Conservation (phyloP, 1,284 basidiomycete genomes). For the Cryptococcus sp. region DNA sequence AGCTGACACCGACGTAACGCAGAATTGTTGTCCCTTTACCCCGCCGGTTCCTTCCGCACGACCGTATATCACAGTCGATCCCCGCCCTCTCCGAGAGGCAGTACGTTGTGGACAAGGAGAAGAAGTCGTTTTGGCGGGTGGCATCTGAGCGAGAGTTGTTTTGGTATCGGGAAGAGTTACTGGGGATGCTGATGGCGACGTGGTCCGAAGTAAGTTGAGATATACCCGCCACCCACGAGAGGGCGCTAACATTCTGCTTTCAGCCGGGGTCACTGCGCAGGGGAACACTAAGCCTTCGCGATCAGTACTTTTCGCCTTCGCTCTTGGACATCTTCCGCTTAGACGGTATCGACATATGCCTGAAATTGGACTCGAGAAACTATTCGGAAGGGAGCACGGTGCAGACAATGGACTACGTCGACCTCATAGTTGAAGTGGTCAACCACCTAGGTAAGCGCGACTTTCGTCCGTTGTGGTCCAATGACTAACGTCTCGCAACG, state of each 20-base stretch:
- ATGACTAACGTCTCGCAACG: background rate
- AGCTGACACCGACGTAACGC: background rate
- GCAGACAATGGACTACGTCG: slow-evolving; percentile 58
- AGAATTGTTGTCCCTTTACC: slow-evolving; percentile 77
- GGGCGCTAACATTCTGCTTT: background rate
- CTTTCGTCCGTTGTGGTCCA: background rate
- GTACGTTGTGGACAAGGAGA: slow-evolving; percentile 78
- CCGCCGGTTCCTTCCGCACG: slow-evolving; percentile 61
- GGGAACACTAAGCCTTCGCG: slow-evolving; percentile 70
- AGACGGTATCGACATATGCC: slow-evolving; percentile 59
- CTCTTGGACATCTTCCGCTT: slow-evolving; percentile 72
- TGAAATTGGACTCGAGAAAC: slow-evolving; percentile 39
- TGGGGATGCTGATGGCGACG: slow-evolving; percentile 62
- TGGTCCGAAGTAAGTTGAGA: slow-evolving; percentile 73
- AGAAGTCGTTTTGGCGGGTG: slow-evolving; percentile 60
- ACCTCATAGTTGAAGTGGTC: slow-evolving; percentile 51
- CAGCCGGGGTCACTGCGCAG: slow-evolving; percentile 70
- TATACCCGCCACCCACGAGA: background rate
- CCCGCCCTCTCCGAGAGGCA: slow-evolving; percentile 85
- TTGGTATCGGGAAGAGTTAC: slow-evolving; percentile 87
- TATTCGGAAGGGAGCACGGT: slow-evolving; percentile 51
- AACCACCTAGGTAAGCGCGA: slow-evolving; percentile 54
- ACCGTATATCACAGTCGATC: slow-evolving; percentile 63
- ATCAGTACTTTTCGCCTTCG: slow-evolving; percentile 66
- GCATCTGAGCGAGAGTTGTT: slow-evolving; percentile 70